Evolutionary conservation across 768 basidiomycete genomes (phyloP).

Genomic region (Arthromyces matolae): DNA sequence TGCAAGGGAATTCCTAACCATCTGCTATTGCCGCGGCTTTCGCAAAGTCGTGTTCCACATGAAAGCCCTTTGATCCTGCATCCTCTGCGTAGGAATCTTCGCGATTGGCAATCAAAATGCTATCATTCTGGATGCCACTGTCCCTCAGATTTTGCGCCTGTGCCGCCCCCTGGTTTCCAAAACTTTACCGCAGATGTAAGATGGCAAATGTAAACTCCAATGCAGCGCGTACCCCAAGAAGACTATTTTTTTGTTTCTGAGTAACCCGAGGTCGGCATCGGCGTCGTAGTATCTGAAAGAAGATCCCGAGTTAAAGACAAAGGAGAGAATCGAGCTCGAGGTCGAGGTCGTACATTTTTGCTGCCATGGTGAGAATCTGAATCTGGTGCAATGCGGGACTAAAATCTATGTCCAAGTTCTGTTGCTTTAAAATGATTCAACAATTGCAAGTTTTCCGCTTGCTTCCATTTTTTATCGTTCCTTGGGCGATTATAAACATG

Average conservation of each 20-base stretch:
- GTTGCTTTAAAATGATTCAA: too few species aligned
- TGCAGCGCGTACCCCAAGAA: constrained; percentile 49
- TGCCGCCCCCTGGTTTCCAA: constrained; percentile 64
- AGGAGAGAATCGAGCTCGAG: too few species aligned
- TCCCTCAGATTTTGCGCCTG: constrained; percentile 67
- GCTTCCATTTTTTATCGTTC: background rate
- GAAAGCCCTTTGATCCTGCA: constrained; percentile 54
- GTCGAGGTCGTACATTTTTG: constrained; percentile 48
- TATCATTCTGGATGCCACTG: constrained; percentile 57
- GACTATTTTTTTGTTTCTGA: constrained; percentile 50
- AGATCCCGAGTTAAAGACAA: background rate
- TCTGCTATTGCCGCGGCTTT: constrained; percentile 56
- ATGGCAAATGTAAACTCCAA: background rate
- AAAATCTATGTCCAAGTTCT: too few species aligned
- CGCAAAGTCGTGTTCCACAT: constrained; percentile 51
- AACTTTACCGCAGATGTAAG: constrained; percentile 29
- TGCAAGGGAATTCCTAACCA: constrained; percentile 30
- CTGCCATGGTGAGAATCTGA: constrained; percentile 32
- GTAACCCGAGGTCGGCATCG: constrained; percentile 49
- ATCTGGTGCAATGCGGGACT: too few species aligned
- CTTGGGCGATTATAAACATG: too few species aligned
- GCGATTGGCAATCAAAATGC: constrained; percentile 56
- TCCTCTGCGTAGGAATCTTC: constrained; percentile 54
- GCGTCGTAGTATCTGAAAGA: constrained; percentile 52
- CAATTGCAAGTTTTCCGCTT: background rate